A percentile compares a stretch with the other conserved stretches of the same genome.
Conservation (phyloP, 2,329 filamentous ascomycete genomes). For the Aureobasidium sp. region DNA sequence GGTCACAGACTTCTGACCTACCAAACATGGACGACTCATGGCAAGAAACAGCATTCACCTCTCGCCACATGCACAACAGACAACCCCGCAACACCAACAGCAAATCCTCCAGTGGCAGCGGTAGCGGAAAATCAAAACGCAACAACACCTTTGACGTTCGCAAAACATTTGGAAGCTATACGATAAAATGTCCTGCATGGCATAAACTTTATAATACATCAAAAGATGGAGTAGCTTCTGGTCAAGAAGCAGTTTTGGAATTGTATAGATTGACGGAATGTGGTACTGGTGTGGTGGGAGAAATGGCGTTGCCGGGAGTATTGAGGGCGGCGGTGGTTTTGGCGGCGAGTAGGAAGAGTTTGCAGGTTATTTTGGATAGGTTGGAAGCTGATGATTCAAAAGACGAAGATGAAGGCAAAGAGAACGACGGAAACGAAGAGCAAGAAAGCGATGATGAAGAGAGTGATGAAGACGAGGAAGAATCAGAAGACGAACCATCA, state of each 20-base stretch:
- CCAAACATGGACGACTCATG: neutral
- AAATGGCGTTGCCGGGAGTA: neutral
- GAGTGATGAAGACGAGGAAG: neutral
- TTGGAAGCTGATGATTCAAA: neutral
- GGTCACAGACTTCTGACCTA: neutral
- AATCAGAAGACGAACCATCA: neutral
- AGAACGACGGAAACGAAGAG: neutral
- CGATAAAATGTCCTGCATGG: neutral
- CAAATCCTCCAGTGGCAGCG: too few relatives aligned
- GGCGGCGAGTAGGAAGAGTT: constrained; percentile 1
- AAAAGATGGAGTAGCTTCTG: neutral
- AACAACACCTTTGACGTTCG: neutral
- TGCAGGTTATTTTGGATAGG: neutral
- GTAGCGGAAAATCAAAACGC: neutral
- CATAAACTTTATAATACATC: neutral
- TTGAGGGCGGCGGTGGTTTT: neutral
- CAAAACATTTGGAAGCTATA: neutral
- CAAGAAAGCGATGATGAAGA: neutral
- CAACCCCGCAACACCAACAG: neutral
- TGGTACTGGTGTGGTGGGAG: neutral
- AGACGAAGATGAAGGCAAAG: neutral
- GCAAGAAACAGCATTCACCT: neutral
- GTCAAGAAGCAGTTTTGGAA: neutral
- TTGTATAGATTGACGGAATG: constrained; percentile 7
- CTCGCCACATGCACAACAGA: constrained; percentile 6